phyloP scores from a whole-genome alignment of 2,329 filamentous ascomycete species.

The Colletotrichum truncatum region DNA sequence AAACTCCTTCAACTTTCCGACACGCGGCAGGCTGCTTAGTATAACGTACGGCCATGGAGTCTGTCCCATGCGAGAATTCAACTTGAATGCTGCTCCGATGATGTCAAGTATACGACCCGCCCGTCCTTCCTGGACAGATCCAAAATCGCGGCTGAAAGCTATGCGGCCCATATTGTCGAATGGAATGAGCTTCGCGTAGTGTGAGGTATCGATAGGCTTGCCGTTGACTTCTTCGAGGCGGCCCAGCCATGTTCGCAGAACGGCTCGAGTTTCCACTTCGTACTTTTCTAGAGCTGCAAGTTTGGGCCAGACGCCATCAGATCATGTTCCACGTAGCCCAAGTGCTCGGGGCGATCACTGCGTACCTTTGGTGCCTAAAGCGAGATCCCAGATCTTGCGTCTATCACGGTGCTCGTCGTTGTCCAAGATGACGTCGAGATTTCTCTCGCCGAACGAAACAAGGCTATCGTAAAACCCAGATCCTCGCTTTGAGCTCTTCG shows the following conservation, averaged over 20 bases:
- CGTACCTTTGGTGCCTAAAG: constrained; percentile 34
- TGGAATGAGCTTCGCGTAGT: constrained; percentile 37
- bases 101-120: constrained; percentile 35
- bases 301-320: neutral
- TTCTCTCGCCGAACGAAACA: constrained; percentile 29
- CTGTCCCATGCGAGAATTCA: constrained; percentile 30
- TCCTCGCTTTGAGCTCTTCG: constrained; percentile 31
- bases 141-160: constrained; percentile 37
- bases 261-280: constrained; percentile 33
- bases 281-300: constrained; percentile 31
- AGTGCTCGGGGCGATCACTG: too few relatives aligned
- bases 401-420: constrained; percentile 35
- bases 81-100: constrained; percentile 33
- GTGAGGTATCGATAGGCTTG: constrained; percentile 33
- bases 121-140: constrained; percentile 33
- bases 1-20: constrained; percentile 32
- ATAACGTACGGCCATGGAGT: constrained; percentile 35
- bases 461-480: constrained; percentile 33
- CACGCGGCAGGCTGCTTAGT: constrained; percentile 13
- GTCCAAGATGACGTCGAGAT: constrained; percentile 34
- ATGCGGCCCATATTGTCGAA: constrained; percentile 42
- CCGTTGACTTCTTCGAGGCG: constrained; percentile 31
- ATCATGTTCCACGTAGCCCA: neutral
- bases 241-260: constrained; percentile 33
- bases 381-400: constrained; percentile 37